A percentile compares a stretch with the other conserved stretches of the same genome.
Conservation (phyloP, 2,329 filamentous ascomycete species). For the Pseudocercospora eumusae region DNA sequence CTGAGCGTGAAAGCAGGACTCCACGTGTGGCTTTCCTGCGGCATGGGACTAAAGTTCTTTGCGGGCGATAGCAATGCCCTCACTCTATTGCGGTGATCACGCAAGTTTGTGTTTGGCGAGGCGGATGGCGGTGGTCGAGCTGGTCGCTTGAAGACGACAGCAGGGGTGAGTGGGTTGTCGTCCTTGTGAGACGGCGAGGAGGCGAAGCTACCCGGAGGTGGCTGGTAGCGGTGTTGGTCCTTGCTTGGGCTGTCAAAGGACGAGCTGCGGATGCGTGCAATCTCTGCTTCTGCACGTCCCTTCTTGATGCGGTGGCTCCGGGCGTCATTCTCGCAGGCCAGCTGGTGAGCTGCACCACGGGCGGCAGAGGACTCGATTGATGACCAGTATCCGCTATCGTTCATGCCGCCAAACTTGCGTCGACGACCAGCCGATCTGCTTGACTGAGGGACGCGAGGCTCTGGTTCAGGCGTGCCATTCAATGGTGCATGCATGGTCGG, state of each 20-base stretch:
- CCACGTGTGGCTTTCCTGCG: constrained; percentile 58
- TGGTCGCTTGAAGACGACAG: constrained; percentile 75
- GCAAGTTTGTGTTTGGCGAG: constrained; percentile 89
- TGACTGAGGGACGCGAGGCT: constrained; percentile 60
- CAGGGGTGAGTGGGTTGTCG: constrained; percentile 70
- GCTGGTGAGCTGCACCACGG: constrained; percentile 61
- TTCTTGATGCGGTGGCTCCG: constrained; percentile 71
- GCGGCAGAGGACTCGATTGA: constrained; percentile 89
- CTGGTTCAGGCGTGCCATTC: constrained; percentile 75
- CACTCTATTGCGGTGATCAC: constrained; percentile 82
- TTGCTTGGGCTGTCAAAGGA: constrained; percentile 91
- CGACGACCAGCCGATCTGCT: constrained; percentile 68
- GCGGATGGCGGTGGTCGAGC: constrained; percentile 70
- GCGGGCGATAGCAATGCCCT: constrained; percentile 77
- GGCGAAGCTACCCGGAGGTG: constrained; percentile 40
- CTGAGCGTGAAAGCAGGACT: constrained; percentile 68
- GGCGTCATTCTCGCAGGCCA: constrained; percentile 72
- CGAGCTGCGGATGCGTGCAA: constrained; percentile 86
- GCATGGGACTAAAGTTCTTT: constrained; percentile 55
- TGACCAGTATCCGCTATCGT: constrained; percentile 96
- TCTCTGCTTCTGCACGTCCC: constrained; percentile 92
- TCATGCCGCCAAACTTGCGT: constrained; percentile 76
- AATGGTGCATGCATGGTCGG: constrained; percentile 70
- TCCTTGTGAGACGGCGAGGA: constrained; percentile 46
- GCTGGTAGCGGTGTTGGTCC: constrained; percentile 53